Evolutionary conservation across 2,329 filamentous ascomycete species (phyloP).

Genomic region (Paracorniculantispora psalliotae): DNA sequence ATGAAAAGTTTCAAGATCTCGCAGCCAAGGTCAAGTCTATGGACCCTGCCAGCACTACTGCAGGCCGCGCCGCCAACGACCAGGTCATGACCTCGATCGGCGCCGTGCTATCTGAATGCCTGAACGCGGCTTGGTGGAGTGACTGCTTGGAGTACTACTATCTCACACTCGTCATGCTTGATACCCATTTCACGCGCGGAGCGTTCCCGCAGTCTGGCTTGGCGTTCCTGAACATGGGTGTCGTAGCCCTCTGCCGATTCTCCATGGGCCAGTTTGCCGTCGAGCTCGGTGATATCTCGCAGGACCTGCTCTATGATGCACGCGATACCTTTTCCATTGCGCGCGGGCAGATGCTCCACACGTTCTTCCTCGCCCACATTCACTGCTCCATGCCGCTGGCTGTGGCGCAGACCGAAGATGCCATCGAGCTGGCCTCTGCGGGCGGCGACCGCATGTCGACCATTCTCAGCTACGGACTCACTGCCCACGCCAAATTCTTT

Average conservation of each 20-base stretch:
- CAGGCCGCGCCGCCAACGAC: constrained; percentile 41
- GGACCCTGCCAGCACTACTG: constrained; percentile 44
- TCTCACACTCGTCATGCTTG: constrained; percentile 60
- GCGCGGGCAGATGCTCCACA: constrained; percentile 63
- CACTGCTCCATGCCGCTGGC: constrained; percentile 56
- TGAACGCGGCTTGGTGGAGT: constrained; percentile 69
- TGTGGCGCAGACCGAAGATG: constrained; percentile 57
- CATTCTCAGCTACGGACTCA: constrained; percentile 65
- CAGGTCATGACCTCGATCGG: constrained; percentile 58
- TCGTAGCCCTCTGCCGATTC: constrained; percentile 64
- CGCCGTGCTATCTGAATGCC: constrained; percentile 64
- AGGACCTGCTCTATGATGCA: constrained; percentile 59
- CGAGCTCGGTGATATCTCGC: constrained; percentile 57
- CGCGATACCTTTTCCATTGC: constrained; percentile 62
- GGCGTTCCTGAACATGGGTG: constrained; percentile 62
- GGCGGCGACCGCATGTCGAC: constrained; percentile 68
- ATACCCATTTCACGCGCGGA: constrained; percentile 59
- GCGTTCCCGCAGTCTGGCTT: constrained; percentile 65
- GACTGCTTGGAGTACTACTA: constrained; percentile 70
- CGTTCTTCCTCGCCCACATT: constrained; percentile 66
- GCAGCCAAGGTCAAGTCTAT: constrained; percentile 55
- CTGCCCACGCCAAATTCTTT: constrained; percentile 63
- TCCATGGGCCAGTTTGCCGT: constrained; percentile 64
- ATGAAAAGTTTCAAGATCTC: constrained; percentile 63
- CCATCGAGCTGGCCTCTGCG: constrained; percentile 60